A percentile compares a stretch with the other conserved stretches of the same genome.
Conservation (phyloP, 169 alveolate genomes). For the Eimeria falciformis region DNA sequence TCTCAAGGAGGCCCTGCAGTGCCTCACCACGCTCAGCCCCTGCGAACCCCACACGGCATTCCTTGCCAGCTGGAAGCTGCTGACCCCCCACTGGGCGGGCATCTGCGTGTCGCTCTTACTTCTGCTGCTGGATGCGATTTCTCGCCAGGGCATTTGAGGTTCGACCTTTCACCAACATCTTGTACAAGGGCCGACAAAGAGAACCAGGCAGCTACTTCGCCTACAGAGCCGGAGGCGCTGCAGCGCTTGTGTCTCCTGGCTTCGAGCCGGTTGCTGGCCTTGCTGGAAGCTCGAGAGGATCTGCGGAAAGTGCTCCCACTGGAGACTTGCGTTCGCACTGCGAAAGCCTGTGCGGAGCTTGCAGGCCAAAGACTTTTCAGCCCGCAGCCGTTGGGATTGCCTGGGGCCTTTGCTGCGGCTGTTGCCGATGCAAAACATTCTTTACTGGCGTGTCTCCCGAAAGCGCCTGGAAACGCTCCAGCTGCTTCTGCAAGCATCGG, state of each 20-base stretch:
- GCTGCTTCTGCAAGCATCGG: background rate
- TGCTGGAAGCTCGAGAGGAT: background rate
- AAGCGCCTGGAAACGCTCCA: background rate
- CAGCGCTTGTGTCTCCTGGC: slow-evolving; percentile 6
- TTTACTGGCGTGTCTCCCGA: background rate
- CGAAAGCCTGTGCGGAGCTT: slow-evolving; percentile 23
- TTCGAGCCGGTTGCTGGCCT: background rate
- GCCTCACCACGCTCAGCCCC: background rate
- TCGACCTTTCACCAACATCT: background rate
- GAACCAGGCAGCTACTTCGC: background rate
- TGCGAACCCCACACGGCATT: too few species aligned
- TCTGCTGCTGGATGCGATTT: background rate
- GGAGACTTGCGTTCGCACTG: slow-evolving; percentile 6
- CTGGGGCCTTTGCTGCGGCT: slow-evolving; percentile 20
- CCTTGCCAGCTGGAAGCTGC: too few species aligned
- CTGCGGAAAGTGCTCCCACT: background rate
- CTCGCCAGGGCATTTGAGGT: too few species aligned
- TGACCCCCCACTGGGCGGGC: too few species aligned
- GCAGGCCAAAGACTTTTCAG: background rate
- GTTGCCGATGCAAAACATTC: background rate
- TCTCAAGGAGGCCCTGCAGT: background rate
- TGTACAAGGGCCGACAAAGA: background rate
- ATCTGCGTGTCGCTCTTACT: background rate
- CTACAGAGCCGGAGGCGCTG: background rate
- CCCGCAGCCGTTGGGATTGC: background rate